Conservation (phyloP, 192 early-diverging fungal genomes). For the Rhizophlyctis rosea region DNA sequence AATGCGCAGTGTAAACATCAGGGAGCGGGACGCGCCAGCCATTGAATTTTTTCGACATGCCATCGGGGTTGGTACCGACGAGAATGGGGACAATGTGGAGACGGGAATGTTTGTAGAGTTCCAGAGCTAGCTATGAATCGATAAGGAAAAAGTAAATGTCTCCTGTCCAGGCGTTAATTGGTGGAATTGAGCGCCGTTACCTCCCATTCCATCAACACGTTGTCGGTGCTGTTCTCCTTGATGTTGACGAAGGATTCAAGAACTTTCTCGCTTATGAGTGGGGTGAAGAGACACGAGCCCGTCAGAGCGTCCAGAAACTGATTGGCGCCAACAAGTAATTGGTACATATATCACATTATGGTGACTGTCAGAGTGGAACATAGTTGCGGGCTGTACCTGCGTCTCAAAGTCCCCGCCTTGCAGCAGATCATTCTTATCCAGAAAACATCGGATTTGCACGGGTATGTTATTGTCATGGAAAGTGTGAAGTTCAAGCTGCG, state of each 20-base stretch:
- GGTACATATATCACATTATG: too few species aligned
- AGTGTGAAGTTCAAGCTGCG: too few species aligned
- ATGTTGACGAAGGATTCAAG: background rate
- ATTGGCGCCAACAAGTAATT: too few species aligned
- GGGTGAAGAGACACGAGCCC: background rate
- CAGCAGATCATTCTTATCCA: background rate
- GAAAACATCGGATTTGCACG: background rate
- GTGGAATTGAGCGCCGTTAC: too few species aligned
- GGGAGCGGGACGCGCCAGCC: background rate
- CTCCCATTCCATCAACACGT: conserved; percentile 3
- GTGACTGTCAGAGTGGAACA: too few species aligned
- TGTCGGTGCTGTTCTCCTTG: background rate
- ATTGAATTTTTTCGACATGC: background rate
- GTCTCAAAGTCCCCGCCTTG: background rate
- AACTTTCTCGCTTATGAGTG: background rate
- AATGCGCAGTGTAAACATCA: background rate
- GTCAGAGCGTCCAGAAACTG: background rate
- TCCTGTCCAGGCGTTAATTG: too few species aligned
- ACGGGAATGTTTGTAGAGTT: background rate
- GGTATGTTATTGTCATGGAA: too few species aligned
- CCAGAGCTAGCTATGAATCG: too few species aligned
- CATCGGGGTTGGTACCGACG: background rate
- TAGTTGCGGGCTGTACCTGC: background rate
- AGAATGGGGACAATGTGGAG: background rate
- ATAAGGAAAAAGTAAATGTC: too few species aligned